Evolutionary conservation across 192 early-diverging fungal species (phyloP), one percentile per base, ranked within the genome.

Genomic region (Umbelopsis isabellina): DNA sequence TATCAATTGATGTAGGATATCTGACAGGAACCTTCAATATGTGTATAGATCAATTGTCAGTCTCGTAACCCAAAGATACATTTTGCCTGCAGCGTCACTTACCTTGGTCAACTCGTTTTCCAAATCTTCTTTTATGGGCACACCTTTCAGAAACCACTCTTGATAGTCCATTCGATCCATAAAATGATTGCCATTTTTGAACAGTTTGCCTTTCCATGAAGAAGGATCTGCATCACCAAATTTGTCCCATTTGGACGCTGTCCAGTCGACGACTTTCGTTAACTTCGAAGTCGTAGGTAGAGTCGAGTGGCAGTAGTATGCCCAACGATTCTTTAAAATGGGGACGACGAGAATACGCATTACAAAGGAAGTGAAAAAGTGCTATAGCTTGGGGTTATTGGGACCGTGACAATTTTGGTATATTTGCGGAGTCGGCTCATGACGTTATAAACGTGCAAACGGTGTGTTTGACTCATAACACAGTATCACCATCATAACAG

Each of bases 141-240:
- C 75, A 35, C 82, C 84, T 68, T 93, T 93, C 25, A 93, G 73
- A 76, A 93, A 93, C 51, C 85, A 89, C 78, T 93, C 92, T 37
- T 83, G 82, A 68, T 91, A 87, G 70, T 91, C 89, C 44, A 91
- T 84, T 65, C 80, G 84, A 73, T 92, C 90, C 82, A 93, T 85
- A 53, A 93, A 80, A 18, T 78, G 68, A 25, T 83, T 83, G 35
- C 92, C 92, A 22, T 77, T 79, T 15, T 75, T 22, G 67, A 89
- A 87, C 12, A 92, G 79, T 21, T 83, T 83, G 30, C 78, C 76
- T 44, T 89, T 88, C 90, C 89, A 87, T 48, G 78, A 72, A 2
- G 73, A 73, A 9, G 74, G 65, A 22, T 77, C 37, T 0, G 83
- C 77, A 33, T 80, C 30, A 3, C 68, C 73, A 1, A 89, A 73